These are phyloP conservation scores for Exutisphaerella laricina DNA, from an alignment of 2,329 filamentous ascomycete genomes.

Conservation along the genomic window DNA sequence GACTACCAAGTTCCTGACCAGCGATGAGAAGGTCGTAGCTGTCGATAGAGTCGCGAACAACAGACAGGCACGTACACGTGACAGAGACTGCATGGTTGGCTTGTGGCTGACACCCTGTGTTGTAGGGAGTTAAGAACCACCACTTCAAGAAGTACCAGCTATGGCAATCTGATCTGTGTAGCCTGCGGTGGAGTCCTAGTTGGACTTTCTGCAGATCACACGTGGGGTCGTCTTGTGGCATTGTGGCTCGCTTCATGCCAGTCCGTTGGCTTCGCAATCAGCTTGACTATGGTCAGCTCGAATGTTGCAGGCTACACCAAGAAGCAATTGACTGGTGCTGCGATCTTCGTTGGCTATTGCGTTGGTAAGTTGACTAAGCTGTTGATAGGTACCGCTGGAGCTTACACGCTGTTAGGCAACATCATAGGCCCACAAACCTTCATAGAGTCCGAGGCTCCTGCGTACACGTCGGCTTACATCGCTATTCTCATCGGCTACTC, in stretches of 20 bases:
- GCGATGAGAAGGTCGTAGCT: slow-evolving; percentile 31
- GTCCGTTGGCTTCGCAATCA: slow-evolving; percentile 47
- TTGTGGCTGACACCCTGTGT: too few species aligned
- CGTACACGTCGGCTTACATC: slow-evolving; percentile 15
- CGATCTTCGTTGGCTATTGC: slow-evolving; percentile 42
- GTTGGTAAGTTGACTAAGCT: slow-evolving; percentile 1
- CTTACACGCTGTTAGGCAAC: slow-evolving; percentile 19
- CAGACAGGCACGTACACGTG: too few species aligned
- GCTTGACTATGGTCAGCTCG: slow-evolving; percentile 46
- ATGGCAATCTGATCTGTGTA: slow-evolving; percentile 16
- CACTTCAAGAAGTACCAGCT: slow-evolving; percentile 40
- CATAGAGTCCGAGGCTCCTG: slow-evolving; percentile 12
- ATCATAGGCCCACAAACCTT: slow-evolving; percentile 14
- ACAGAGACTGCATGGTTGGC: too few species aligned
- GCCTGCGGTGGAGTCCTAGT: slow-evolving; percentile 2
- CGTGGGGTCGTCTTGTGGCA: slow-evolving; percentile 1
- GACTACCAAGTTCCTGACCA: slow-evolving; percentile 37
- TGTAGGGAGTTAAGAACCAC: slow-evolving; percentile 51
- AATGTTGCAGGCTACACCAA: slow-evolving; percentile 51
- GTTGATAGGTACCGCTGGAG: too few species aligned
- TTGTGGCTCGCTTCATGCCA: slow-evolving; percentile 52
- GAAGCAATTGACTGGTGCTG: slow-evolving; percentile 46
- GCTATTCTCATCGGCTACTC: slow-evolving; percentile 50
- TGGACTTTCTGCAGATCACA: background rate
- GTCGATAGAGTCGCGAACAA: slow-evolving; percentile 50